Conservation (phyloP, 345 rosid genomes). For the Syzygium aqueum region DNA sequence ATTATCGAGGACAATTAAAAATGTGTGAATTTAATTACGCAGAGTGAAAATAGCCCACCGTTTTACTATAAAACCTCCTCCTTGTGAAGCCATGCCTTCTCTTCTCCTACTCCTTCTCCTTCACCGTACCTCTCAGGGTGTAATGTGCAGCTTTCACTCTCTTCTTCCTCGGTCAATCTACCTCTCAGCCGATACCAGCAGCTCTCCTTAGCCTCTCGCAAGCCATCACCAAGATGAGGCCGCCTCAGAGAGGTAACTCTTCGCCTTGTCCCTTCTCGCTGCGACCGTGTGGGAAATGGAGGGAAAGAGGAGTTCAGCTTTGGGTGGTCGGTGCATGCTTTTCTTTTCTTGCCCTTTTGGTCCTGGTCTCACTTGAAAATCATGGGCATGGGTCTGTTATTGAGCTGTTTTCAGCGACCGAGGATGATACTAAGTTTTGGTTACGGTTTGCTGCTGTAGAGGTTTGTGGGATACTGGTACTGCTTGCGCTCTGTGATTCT, state of each 20-base stretch:
- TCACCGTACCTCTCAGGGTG: neutral
- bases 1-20: neutral
- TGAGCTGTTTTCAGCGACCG: neutral
- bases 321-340: neutral
- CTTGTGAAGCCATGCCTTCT: fast-evolving
- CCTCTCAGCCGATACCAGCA: neutral
- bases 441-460: neutral
- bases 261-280: neutral
- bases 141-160: neutral
- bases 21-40: neutral
- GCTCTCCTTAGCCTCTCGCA: neutral
- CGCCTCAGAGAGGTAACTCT: neutral
- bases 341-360: neutral
- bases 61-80: neutral
- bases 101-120: too few relatives aligned
- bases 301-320: neutral
- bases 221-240: neutral
- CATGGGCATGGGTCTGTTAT: neutral
- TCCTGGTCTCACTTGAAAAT: neutral
- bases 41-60: neutral
- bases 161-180: neutral
- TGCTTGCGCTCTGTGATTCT: neutral
- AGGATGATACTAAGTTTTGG: neutral
- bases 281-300: neutral
- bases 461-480: neutral